Evolutionary conservation across 352 stramenopile species (phyloP).

Genomic region (Pythium diclinum): DNA sequence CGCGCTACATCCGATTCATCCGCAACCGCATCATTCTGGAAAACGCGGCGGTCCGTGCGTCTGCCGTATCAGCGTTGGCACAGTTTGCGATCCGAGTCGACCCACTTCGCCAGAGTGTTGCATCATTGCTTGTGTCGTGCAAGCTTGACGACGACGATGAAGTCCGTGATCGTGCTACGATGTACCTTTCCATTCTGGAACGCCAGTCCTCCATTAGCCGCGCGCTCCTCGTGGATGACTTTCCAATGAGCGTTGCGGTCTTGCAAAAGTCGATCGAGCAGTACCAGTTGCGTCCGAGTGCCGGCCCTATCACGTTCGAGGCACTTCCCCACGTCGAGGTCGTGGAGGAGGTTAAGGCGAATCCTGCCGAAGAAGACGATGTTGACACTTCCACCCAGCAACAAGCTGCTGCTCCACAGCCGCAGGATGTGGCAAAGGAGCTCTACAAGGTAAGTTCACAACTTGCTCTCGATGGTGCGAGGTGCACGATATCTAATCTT

Average conservation of each 20-base stretch:
- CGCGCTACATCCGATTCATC: constrained; percentile 99
- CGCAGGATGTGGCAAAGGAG: constrained; percentile 84
- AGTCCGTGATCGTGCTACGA: constrained; percentile 91
- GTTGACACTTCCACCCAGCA: constrained; percentile 29
- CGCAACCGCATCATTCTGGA: constrained; percentile 99
- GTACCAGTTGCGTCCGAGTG: constrained; percentile 73
- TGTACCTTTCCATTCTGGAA: constrained; percentile 81
- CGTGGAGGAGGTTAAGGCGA: constrained; percentile 39
- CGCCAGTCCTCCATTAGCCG: constrained; percentile 51
- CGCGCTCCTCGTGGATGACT: constrained; percentile 66
- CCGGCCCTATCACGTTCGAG: constrained; percentile 80
- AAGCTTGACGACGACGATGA: constrained; percentile 98
- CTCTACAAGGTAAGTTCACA: constrained; percentile 86
- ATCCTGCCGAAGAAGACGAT: constrained; percentile 36
- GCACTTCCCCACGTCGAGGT: constrained; percentile 81
- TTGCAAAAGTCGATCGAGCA: constrained; percentile 88
- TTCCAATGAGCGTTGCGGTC: constrained; percentile 67
- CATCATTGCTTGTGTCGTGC: constrained; percentile 93
- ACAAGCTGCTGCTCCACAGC: constrained; percentile 35
- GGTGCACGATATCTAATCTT: neutral
- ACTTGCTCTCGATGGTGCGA: neutral
- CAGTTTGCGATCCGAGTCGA: constrained; percentile 96
- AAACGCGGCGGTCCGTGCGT: constrained; percentile 95
- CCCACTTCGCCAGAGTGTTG: constrained; percentile 91
- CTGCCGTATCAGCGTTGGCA: constrained; percentile 93